phyloP scores from a whole-genome alignment of 140 eudicot genomes.

The Flaveria floridana region DNA sequence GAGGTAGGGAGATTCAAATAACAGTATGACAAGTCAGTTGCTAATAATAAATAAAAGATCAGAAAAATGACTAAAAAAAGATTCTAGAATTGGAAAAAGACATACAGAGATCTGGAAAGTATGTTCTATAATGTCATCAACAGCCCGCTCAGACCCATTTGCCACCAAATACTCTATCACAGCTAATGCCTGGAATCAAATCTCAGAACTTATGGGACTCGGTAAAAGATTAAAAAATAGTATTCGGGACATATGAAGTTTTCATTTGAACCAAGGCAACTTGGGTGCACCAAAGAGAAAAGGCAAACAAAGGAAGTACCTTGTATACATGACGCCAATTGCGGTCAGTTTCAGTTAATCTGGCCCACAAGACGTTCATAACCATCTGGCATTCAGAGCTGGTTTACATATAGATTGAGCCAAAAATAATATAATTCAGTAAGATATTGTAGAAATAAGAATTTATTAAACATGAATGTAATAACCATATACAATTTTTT shows the following conservation, averaged over 20 bases:
- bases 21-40: conserved; percentile 12
- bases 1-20: conserved; percentile 9
- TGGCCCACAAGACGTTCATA: conserved; percentile 92
- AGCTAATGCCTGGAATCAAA: conserved; percentile 67
- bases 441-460: not conserved
- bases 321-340: conserved; percentile 95
- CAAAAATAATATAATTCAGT: conserved; percentile 12
- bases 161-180: conserved; percentile 96
- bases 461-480: not conserved
- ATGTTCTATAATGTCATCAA: conserved; percentile 91
- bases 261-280: not conserved
- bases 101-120: conserved; percentile 88
- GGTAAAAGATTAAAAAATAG: conserved; percentile 18
- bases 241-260: conserved; percentile 3
- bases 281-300: not conserved
- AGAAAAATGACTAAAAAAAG: not conserved
- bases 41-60: not conserved
- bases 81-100: conserved; percentile 18
- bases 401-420: conserved; percentile 38
- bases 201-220: conserved; percentile 19
- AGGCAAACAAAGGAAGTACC: conserved; percentile 43
- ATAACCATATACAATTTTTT: conserved; percentile 68
- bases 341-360: conserved; percentile 88
- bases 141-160: conserved; percentile 98
- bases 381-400: conserved; percentile 99